Conservation (phyloP, 2,329 filamentous ascomycete genomes). For the Botrytis fragariae region DNA sequence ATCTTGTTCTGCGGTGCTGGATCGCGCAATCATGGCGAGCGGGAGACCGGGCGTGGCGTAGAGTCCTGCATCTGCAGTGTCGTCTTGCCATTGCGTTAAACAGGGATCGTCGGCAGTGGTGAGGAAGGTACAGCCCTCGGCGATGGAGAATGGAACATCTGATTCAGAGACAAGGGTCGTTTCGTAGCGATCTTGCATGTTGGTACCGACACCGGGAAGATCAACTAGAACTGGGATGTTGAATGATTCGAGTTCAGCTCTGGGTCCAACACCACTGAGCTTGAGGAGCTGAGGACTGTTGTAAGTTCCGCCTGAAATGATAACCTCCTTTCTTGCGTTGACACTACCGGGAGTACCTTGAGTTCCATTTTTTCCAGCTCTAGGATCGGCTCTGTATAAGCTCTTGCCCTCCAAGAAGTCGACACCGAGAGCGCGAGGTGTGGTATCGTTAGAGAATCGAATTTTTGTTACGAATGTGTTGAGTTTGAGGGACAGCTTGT, state of each 20-base stretch:
- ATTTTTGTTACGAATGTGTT: constrained; percentile 42
- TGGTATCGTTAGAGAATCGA: constrained; percentile 23
- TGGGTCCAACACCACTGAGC: constrained; percentile 45
- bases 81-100: constrained; percentile 35
- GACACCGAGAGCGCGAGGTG: constrained; percentile 42
- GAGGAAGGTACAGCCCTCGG: constrained; percentile 39
- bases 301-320: constrained; percentile 48
- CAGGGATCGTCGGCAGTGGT: constrained; percentile 41
- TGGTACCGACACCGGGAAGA: constrained; percentile 60
- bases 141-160: constrained; percentile 42
- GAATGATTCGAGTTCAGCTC: constrained; percentile 41
- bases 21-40: constrained; percentile 30
- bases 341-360: constrained; percentile 28
- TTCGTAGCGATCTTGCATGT: constrained; percentile 55
- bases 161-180: constrained; percentile 46
- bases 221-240: constrained; percentile 53
- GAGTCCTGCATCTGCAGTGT: constrained; percentile 22
- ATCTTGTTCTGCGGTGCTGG: constrained; percentile 16
- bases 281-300: constrained; percentile 48
- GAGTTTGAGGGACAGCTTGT: constrained; percentile 17
- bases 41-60: constrained; percentile 51
- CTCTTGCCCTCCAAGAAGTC: constrained; percentile 44
- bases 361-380: constrained; percentile 34
- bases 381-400: constrained; percentile 45
- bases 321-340: constrained; percentile 41